Evolutionary conservation across 2,329 filamentous ascomycete species (phyloP).

Genomic region (Rhinocladiella similis): DNA sequence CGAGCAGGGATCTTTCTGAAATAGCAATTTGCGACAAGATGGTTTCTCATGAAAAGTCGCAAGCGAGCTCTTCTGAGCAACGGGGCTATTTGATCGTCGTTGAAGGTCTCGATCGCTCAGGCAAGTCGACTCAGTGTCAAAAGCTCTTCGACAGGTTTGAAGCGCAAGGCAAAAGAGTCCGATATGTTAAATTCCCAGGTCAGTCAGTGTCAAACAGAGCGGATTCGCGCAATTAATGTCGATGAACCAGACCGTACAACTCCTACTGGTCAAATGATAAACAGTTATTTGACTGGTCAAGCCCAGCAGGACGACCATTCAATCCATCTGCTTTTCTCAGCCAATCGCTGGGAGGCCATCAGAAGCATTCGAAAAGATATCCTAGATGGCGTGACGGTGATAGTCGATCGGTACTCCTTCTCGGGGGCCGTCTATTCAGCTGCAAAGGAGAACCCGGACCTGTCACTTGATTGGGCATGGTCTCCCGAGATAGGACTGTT

Average conservation of each 20-base stretch:
- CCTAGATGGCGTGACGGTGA: conserved; percentile 67
- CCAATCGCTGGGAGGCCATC: conserved; percentile 80
- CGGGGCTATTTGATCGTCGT: conserved; percentile 75
- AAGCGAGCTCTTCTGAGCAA: neutral
- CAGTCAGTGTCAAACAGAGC: conserved; percentile 11
- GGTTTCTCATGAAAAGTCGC: too few relatives aligned
- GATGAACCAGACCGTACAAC: conserved; percentile 69
- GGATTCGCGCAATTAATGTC: too few relatives aligned
- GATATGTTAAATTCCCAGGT: conserved; percentile 68
- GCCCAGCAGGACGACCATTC: conserved; percentile 79
- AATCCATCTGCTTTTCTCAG: conserved; percentile 86
- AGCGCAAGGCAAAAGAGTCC: conserved; percentile 52
- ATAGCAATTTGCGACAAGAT: too few relatives aligned
- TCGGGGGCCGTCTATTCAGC: conserved; percentile 91
- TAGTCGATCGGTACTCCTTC: conserved; percentile 94
- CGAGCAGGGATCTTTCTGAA: neutral
- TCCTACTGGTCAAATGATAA: conserved; percentile 83
- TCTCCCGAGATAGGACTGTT: conserved; percentile 83
- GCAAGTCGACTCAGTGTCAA: conserved; percentile 88
- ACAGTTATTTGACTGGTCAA: conserved; percentile 73
- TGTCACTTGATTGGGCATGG: conserved; percentile 77
- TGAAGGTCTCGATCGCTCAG: conserved; percentile 85
- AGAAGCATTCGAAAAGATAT: conserved; percentile 51
- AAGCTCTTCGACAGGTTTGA: conserved; percentile 59
- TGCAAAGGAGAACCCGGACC: conserved; percentile 72